Conservation (phyloP, 805 yeast species). For the Zygotorulaspora danielsina region DNA sequence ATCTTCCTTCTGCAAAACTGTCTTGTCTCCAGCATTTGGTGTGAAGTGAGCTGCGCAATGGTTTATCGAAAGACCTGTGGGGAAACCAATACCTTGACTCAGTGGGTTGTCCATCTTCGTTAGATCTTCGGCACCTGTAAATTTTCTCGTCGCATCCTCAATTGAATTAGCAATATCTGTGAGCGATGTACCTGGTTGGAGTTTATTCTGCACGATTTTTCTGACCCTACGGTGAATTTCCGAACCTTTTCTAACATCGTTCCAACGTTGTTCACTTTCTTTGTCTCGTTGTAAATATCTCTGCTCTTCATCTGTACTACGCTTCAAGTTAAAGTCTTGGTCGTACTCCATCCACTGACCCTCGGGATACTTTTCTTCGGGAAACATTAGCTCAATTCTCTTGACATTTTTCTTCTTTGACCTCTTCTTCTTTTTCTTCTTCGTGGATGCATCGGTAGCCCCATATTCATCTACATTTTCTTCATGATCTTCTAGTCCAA, state of each 20-base stretch:
- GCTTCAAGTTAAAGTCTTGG: conserved; percentile 53
- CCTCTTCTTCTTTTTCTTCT: conserved; percentile 58
- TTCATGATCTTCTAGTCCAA: too few species aligned
- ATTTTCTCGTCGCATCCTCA: conserved; percentile 76
- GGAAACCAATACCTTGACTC: conserved; percentile 90
- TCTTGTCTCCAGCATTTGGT: conserved; percentile 90
- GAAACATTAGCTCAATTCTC: conserved; percentile 62
- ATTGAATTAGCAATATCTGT: conserved; percentile 84
- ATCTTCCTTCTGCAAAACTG: conserved; percentile 76
- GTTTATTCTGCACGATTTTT: conserved; percentile 62
- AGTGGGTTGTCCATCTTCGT: conserved; percentile 40
- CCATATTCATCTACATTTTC: conserved; percentile 7
- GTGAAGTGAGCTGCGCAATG: conserved; percentile 97
- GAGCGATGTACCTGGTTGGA: conserved; percentile 90
- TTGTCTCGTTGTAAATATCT: conserved; percentile 61
- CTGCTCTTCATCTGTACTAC: conserved; percentile 84
- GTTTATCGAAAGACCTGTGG: conserved; percentile 93
- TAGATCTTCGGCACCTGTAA: conserved; percentile 59
- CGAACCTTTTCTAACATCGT: conserved; percentile 91
- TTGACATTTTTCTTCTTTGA: conserved; percentile 52
- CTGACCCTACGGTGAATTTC: conserved; percentile 93
- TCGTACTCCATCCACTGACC: conserved; percentile 84
- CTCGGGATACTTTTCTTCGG: conserved; percentile 73
- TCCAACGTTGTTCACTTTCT: conserved; percentile 58
- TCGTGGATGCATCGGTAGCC: conserved; percentile 13